Evolutionary conservation across 2,329 filamentous ascomycete species (phyloP).

Genomic region (Fusarium sterilihyphosum): DNA sequence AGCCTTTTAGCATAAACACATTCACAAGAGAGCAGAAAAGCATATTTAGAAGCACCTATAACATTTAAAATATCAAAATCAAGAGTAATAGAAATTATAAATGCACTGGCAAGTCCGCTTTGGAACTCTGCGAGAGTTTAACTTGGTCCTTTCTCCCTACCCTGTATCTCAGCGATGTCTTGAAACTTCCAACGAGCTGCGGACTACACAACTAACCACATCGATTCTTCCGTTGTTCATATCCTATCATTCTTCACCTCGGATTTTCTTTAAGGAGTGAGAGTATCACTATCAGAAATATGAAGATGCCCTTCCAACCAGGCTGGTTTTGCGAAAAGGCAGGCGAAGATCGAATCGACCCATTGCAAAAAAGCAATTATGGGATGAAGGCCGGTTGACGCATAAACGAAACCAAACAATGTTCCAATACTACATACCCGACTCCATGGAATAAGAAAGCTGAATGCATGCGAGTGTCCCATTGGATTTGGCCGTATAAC

Average conservation of each 20-base stretch:
- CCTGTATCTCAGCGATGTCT: background rate
- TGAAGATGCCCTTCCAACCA: background rate
- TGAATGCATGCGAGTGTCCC: background rate
- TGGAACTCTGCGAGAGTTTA: background rate
- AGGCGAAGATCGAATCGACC: background rate
- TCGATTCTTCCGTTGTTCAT: background rate
- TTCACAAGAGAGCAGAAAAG: background rate
- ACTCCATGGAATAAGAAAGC: background rate
- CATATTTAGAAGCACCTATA: rapidly evolving
- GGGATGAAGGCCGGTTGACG: background rate
- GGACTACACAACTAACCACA: no score
- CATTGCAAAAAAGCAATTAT: background rate
- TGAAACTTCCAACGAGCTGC: background rate
- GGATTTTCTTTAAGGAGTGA: background rate
- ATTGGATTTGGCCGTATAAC: background rate
- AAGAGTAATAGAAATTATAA: background rate
- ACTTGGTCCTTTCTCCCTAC: background rate
- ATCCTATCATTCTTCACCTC: background rate
- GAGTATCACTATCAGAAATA: background rate
- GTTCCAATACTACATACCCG: background rate
- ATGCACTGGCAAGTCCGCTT: background rate
- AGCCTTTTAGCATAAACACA: background rate
- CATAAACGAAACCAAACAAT: conserved; percentile 1
- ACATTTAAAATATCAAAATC: no score
- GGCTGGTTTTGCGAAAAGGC: background rate